phyloP scores from a whole-genome alignment of 2,329 filamentous ascomycete species.

The Penicillium frequentans region DNA sequence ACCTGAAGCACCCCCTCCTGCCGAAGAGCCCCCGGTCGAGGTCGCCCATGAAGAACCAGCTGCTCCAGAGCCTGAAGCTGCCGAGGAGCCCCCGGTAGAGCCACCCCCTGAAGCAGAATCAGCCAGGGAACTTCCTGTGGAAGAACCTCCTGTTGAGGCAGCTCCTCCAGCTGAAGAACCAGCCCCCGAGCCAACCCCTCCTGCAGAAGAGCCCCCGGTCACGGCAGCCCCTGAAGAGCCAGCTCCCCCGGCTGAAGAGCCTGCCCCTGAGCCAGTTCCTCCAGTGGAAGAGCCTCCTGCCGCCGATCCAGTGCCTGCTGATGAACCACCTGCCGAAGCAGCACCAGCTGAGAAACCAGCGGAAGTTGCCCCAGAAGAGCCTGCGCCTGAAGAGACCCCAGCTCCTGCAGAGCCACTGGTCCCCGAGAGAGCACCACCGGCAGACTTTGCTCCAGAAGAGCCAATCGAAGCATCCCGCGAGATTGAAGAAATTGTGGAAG shows the following conservation, averaged over 20 bases:
- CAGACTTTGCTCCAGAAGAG: conserved; percentile 10
- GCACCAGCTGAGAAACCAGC: not conserved
- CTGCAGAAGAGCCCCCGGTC: not conserved
- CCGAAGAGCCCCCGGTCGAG: conserved; percentile 15
- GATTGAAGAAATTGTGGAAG: conserved; percentile 1
- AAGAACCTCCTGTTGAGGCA: conserved; percentile 6
- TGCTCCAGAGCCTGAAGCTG: not conserved
- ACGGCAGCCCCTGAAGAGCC: not conserved
- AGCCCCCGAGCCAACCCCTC: not conserved
- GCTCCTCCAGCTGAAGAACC: too few relatives aligned
- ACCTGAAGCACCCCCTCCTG: not conserved
- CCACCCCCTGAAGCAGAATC: not conserved
- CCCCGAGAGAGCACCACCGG: conserved; percentile 5
- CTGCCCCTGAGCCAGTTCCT: not conserved
- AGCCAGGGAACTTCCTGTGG: not conserved
- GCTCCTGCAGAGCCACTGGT: not conserved
- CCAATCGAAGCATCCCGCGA: not conserved
- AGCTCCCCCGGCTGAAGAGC: conserved; percentile 3
- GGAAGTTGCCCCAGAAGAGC: not conserved
- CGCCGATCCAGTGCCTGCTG: not conserved
- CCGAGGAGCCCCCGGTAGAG: not conserved
- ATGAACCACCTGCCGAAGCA: conserved; percentile 1
- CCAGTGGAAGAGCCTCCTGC: not conserved
- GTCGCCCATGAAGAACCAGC: conserved; percentile 10
- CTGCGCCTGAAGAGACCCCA: not conserved